Evolutionary conservation across 176 grass and related monocot species (phyloP).

Genomic region (bread wheat (Triticum aestivum)): DNA sequence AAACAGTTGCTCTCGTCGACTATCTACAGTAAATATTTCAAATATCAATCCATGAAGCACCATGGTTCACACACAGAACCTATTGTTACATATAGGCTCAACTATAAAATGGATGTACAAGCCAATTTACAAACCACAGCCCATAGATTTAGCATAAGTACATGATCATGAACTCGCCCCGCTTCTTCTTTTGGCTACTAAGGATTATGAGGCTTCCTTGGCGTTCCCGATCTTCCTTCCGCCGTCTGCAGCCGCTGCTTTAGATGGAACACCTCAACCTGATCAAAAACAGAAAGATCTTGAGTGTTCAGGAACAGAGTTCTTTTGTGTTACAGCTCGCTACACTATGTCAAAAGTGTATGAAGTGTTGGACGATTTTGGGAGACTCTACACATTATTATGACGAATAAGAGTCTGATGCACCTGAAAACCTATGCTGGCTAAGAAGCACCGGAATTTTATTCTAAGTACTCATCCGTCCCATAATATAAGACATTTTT

Average conservation of each 20-base stretch:
- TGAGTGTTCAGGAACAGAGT: neutral
- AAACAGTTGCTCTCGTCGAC: neutral
- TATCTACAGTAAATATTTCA: neutral
- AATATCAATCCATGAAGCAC: slow-evolving; percentile 11
- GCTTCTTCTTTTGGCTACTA: neutral
- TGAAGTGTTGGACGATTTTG: neutral
- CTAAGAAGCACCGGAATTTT: neutral
- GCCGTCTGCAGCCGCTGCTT: slow-evolving; percentile 73
- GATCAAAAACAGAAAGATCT: slow-evolving; percentile 14
- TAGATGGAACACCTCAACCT: slow-evolving; percentile 88
- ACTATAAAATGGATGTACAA: slow-evolving; percentile 28
- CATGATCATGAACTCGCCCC: neutral
- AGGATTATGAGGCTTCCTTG: slow-evolving; percentile 55
- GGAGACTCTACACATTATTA: neutral
- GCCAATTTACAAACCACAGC: neutral
- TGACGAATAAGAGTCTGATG: neutral
- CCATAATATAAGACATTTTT: too few relatives aligned
- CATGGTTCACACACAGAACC: slow-evolving; percentile 3
- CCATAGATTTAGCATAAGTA: neutral
- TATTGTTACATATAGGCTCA: slow-evolving; percentile 18
- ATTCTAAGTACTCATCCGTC: too few relatives aligned
- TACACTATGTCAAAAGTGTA: neutral
- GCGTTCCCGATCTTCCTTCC: slow-evolving; percentile 61
- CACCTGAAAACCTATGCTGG: neutral
- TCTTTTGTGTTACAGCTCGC: neutral